phyloP scores from a whole-genome alignment of 2,329 filamentous ascomycete genomes.

The Domatiomyces catenatus region DNA sequence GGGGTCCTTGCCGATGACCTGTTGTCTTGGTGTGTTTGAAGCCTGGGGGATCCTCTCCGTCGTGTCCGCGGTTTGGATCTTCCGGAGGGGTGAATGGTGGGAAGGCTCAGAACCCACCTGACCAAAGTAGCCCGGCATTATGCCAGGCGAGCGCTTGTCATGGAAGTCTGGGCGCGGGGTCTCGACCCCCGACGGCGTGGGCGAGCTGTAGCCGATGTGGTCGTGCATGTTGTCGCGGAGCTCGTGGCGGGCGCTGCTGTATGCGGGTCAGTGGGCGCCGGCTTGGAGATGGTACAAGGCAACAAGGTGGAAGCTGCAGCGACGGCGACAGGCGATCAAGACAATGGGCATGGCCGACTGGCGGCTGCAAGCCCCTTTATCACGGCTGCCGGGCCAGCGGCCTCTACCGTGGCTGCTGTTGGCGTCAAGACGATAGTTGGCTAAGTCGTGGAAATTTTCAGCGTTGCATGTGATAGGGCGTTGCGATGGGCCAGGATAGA shows the following conservation, averaged over 20 bases:
- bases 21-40: constrained; percentile 1
- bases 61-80: constrained; percentile 24
- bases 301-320: not conserved
- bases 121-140: constrained; percentile 90
- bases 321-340: not conserved
- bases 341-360: not conserved
- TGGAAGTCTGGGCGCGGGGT: constrained; percentile 86
- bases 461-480: not conserved
- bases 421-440: not conserved
- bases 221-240: constrained; percentile 25
- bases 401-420: not conserved
- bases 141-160: constrained; percentile 89
- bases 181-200: constrained; percentile 76
- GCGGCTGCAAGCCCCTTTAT: not conserved
- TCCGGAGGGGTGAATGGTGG: constrained; percentile 31
- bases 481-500: not conserved
- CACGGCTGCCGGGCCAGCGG: not conserved
- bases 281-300: not conserved
- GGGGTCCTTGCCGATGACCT: constrained; percentile 14
- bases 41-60: constrained; percentile 8
- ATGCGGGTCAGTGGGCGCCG: constrained; percentile 6
- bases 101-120: constrained; percentile 92
- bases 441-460: not conserved
- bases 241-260: constrained; percentile 19
- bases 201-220: constrained; percentile 53